Percentiles rank a stretch among this genome's conserved stretches.
phyloP scores from a whole-genome alignment of 805 yeast genomes.

The Starmerella bombicola region DNA sequence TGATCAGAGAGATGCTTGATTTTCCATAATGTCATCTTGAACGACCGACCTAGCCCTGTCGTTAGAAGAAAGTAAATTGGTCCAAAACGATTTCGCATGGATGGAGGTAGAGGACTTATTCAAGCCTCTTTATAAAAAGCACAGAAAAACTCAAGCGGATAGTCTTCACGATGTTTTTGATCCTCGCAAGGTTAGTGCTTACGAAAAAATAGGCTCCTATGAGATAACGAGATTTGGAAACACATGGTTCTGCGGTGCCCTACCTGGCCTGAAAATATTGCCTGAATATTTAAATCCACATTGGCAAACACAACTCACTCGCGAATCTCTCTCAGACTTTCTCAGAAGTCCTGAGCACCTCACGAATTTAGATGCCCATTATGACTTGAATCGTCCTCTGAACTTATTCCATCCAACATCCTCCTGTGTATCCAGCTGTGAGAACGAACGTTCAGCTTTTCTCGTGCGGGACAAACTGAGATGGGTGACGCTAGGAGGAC shows the following conservation, averaged over 20 bases:
- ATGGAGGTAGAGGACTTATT: conserved; percentile 22
- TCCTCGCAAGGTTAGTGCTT: conserved; percentile 1
- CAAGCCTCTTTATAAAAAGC: conserved; percentile 24
- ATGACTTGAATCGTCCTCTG: conserved; percentile 27
- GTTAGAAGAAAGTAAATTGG: too few relatives aligned
- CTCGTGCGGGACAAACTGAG: conserved; percentile 26
- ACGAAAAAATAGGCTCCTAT: conserved; percentile 5
- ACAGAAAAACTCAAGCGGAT: conserved; percentile 10
- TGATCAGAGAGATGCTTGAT: too few relatives aligned
- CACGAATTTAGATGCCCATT: conserved; percentile 30
- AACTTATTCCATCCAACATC: conserved; percentile 21
- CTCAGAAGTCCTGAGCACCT: conserved; percentile 27
- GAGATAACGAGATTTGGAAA: not conserved
- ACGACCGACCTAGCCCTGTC: too few relatives aligned
- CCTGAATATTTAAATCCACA: conserved; percentile 21
- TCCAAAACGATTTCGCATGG: too few relatives aligned
- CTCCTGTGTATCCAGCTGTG: not conserved
- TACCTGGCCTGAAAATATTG: conserved; percentile 30
- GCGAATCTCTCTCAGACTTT: conserved; percentile 26
- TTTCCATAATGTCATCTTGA: too few relatives aligned
- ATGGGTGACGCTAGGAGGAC: conserved; percentile 39
- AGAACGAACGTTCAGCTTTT: conserved; percentile 6
- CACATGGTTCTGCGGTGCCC: conserved; percentile 21
- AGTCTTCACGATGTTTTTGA: conserved; percentile 15
- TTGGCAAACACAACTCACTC: conserved; percentile 26